Base-by-base conservation (phyloP, 108 stramenopile genomes). In the Cyclotella atomus region DNA sequence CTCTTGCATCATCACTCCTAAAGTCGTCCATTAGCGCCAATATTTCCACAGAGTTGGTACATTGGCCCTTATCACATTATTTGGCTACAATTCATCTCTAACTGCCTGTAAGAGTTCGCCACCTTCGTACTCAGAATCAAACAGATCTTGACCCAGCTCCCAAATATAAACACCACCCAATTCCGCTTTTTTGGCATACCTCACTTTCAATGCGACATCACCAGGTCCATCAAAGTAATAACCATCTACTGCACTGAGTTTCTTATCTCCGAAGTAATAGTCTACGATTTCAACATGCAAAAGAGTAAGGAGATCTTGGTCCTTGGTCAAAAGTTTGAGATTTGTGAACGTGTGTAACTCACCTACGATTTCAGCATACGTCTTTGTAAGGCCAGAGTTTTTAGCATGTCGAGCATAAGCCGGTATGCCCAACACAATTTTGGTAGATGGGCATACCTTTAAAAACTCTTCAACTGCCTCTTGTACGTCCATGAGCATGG, bases 101-200 rank as follows among this genome's bases (percentile, higher is more conserved):
- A 9, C 27, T 54, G 70, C 75, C 53, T 81, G 70, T 34, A 88
- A 45, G 50, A 88, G 44, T 12, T 79, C 56, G 1, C 85, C 83
- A 19, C 83, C 85, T 7, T 47, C 77, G 29, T 68, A n/a, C 9
- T 56, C 70, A 36, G 65, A 38, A 23, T 62, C n/a, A 24, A 74
- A 68, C 53, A 87, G 88, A 60, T 92, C 91, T 64, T 89, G 89
- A 0, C 91, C 91, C 10, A 93, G 43, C 62, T 93, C 91, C 91
- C 91, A 93, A 36, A 90, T 46, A 75, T 90, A 90, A 24, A 93
- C 59, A 34, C 91, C 91, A 4, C 70, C 85, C 19, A 88, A 62
- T 2, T 73, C 65, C 12, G 47, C 65, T 29, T 50, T 8, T 25
- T 38, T 60, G 7, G 86, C 87, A 46, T 72, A 85, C n/a, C 63